Base-by-base conservation (phyloP, 73 alveolate genomes). In the Durusdinium trenchii region DNA sequence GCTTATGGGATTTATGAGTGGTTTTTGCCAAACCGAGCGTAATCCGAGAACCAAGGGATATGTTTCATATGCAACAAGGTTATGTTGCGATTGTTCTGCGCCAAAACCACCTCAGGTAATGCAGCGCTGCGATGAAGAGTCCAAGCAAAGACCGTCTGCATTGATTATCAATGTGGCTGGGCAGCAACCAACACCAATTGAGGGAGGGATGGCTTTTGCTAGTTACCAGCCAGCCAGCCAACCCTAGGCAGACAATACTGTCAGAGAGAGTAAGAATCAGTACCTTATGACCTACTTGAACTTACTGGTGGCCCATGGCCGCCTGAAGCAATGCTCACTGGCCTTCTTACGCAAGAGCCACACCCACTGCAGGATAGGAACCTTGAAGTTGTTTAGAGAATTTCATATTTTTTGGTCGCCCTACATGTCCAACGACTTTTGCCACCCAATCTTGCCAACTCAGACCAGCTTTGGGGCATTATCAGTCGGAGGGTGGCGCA, bases 401-500 rank as follows among this genome's bases (percentile, higher is more conserved):
- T n/a, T n/a, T 30, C 38, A n/a, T 48, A 69, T 69, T 35, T 69
- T 3, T 26, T 69, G 50, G 47, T 14, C 47, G 82, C 82, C 50
- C 82, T n/a, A 69, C 47, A 69, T 26, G 51, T n/a, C n/a, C n/a
- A n/a, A n/a, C n/a, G n/a, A n/a, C n/a, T n/a, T n/a, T n/a, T n/a
- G n/a, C n/a, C n/a, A n/a, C n/a, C n/a, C n/a, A n/a, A n/a, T n/a
- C n/a, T n/a, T 23, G 6, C 60, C 42, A 38, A 42, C 90, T 79
- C 30, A 79, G 90, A 79, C 46, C 90, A 79, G 28, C 52, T 45
- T 45, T 79, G 90, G 90, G 90, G 90, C 9, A 6, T 79, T 18
- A 43, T 79, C 23, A 1, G 47, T 5, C 45, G 90, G 28, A 36
- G 90, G 32, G 90, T 79, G 3, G 90, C 47, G 1, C 6, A 46